phyloP scores from a whole-genome alignment of 306 rosid genomes.

The Lablab purpureus region DNA sequence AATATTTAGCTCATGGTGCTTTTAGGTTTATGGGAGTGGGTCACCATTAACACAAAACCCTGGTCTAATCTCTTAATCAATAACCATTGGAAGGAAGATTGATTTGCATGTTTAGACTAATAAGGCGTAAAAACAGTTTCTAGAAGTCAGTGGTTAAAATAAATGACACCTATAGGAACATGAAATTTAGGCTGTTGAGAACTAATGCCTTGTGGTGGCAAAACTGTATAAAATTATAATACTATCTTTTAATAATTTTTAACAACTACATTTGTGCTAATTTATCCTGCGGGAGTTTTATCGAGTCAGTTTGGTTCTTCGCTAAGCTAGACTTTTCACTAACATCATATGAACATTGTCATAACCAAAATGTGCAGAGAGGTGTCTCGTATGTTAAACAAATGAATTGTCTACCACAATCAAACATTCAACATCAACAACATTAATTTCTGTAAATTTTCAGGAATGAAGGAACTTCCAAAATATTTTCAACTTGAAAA shows the following conservation, averaged over 20 bases:
- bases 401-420: neutral
- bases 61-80: conserved; percentile 1
- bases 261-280: neutral
- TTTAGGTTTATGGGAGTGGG: neutral
- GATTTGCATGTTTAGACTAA: neutral
- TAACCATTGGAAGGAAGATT: neutral
- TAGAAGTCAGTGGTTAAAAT: conserved; percentile 15
- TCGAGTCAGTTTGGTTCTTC: neutral
- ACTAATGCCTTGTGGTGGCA: neutral
- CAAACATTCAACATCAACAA: conserved; percentile 8
- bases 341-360: neutral
- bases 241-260: conserved; percentile 12
- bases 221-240: conserved; percentile 12
- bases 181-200: conserved; percentile 8
- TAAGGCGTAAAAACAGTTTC: conserved; percentile 3
- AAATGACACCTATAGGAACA: neutral
- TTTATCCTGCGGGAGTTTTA: neutral
- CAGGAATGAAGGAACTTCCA: neutral
- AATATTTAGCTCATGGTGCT: conserved; percentile 11
- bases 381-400: neutral
- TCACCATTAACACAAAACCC: neutral
- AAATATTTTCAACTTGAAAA: conserved; percentile 11
- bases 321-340: neutral
- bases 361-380: neutral
- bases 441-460: neutral